Evolutionary conservation across 495 filamentous ascomycete species (phyloP).

Genomic region (Aspergillus panamensis): DNA sequence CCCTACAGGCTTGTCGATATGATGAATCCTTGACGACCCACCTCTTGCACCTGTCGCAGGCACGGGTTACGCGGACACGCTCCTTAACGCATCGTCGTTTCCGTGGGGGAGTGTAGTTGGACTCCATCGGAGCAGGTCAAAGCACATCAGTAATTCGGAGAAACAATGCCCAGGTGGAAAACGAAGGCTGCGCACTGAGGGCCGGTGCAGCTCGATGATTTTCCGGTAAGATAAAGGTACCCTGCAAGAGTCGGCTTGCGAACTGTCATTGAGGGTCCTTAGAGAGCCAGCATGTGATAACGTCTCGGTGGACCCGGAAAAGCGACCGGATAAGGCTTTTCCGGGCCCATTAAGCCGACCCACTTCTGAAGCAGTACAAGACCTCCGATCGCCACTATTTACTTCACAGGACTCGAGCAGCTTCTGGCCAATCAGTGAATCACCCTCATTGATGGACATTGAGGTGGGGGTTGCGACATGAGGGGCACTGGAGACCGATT

Average conservation of each 20-base stretch:
- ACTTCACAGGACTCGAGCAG: no score
- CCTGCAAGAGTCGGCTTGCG: background rate
- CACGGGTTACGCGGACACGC: conserved; percentile 31
- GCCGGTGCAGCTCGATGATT: background rate
- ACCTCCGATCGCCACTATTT: no score
- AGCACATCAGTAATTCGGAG: no score
- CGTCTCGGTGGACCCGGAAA: conserved; percentile 6
- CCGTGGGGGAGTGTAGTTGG: conserved; percentile 7
- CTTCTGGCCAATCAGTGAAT: no score
- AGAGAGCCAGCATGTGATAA: background rate
- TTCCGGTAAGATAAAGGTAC: background rate
- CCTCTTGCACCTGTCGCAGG: conserved; percentile 36
- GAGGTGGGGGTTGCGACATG: no score
- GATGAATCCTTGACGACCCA: conserved; percentile 3
- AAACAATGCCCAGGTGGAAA: background rate
- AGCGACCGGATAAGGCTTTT: background rate
- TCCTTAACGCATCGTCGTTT: conserved; percentile 25
- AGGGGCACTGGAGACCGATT: no score
- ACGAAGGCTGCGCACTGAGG: background rate
- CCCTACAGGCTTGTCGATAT: background rate
- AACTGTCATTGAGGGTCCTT: no score
- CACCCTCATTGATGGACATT: no score
- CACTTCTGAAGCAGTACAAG: background rate
- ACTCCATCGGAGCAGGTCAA: conserved; percentile 8
- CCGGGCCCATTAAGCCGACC: background rate